phyloP scores from a whole-genome alignment of 2,329 filamentous ascomycete species.

The Fusarium sp. region DNA sequence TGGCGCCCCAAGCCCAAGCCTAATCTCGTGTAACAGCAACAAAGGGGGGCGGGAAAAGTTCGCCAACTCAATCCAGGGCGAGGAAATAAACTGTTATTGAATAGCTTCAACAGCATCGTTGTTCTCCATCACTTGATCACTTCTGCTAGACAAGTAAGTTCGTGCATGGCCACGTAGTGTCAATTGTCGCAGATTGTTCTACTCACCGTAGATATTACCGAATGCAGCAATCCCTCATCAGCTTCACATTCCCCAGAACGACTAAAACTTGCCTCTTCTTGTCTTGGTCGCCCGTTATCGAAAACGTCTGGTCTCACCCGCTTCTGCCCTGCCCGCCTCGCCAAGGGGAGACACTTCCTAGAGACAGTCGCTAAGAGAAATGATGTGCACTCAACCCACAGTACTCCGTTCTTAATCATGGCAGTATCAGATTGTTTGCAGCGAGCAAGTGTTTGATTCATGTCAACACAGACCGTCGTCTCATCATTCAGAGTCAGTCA shows the following conservation, averaged over 20 bases:
- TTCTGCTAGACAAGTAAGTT: neutral
- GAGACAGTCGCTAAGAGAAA: conserved; percentile 32
- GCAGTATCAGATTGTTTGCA: conserved; percentile 10
- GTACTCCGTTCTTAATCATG: neutral
- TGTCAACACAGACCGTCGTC: conserved; percentile 1
- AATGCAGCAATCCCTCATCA: conserved; percentile 11
- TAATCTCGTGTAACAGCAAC: conserved; percentile 11
- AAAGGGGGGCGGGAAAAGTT: conserved; percentile 1
- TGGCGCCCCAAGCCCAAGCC: neutral
- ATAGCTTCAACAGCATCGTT: neutral
- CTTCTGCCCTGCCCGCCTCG: neutral
- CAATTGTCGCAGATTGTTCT: conserved; percentile 23
- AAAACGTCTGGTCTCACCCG: conserved; percentile 31
- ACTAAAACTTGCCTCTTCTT: neutral
- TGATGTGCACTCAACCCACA: conserved; percentile 4
- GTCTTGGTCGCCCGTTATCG: conserved; percentile 16
- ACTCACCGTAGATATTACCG: conserved; percentile 14
- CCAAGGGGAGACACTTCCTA: conserved; percentile 4
- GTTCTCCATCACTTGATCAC: neutral
- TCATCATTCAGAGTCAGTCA: conserved; percentile 16
- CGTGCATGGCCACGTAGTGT: conserved; percentile 9
- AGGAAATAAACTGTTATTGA: neutral
- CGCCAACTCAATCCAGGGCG: neutral
- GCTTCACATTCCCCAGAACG: neutral
- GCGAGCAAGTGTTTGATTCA: conserved; percentile 15